Base-by-base conservation (phyloP, 2,329 filamentous ascomycete genomes). In the Chaetomium strumarium region DNA sequence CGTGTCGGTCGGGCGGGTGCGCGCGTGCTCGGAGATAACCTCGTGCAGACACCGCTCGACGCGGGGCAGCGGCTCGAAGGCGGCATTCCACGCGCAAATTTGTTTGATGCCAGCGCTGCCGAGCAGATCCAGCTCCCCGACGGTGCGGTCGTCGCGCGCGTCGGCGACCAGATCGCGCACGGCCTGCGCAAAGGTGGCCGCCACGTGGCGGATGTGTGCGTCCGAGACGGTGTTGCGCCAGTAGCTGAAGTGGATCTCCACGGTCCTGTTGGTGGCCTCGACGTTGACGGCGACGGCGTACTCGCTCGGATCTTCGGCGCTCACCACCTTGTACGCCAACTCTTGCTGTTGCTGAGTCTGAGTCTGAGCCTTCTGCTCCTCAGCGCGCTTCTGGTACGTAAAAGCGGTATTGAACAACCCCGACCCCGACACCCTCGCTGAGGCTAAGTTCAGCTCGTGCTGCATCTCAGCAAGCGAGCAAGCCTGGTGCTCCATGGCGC, bases 391-490 rank as follows among this genome's bases (percentile, higher is more conserved):
- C 43, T 68, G 66, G 44, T 67, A 64, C 0, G 67, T 68, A 8
- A 70, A 59, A 1, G 64, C 59, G 3, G 62, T 67, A 51, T 70
- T 69, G 53, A 69, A 69, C 12, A 69, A 46, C 8, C 50, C 48
- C 1, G 52, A 58, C 2, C 56, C 63, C 2, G 55, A 47, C 0
- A 63, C 55, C 12, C 58, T 56, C n/a, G n/a, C n/a, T n/a, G n/a
- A n/a, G n/a, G n/a, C n/a, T n/a, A n/a, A n/a, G n/a, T n/a, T n/a
- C 4, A 68, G 46, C 13, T 62, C 63, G 29, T 66, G 66, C 49
- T 76, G 73, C 11, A 77, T 73, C 44, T 71, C 70, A 5, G 73
- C 73, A 17, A 76, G 65, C 2, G 77, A 78, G 56, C 73, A 75
- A 51, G 68, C 71, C 53, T 79, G 77, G 55, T 79, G 70, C 0